Evolutionary conservation across 306 rosid species (phyloP), one percentile per base, ranked within the genome.

Genomic region (Pachyrhizus erosus): DNA sequence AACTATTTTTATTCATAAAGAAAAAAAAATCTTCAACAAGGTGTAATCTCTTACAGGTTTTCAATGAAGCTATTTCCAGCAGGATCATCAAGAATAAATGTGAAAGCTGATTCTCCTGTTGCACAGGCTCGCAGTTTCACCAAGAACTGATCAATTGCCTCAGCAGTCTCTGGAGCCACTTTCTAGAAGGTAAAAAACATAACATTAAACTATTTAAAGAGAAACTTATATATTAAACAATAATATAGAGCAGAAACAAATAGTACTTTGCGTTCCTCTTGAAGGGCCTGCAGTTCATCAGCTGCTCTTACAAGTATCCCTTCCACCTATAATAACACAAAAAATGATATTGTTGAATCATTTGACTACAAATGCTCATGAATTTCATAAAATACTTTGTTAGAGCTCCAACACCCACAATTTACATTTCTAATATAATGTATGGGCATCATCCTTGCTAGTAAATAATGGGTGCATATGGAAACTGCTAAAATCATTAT

Each of bases 11-110:
- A 17, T 58, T 42, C 24, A 58, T 17, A 39, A 68, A 27, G 9
- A 64, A 40, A 24, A 46, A 62, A 37, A 42, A 55, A 40, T 17
- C 15, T 49, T 75, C 17, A 14, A 70, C 39, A 49, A 49, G 69
- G 57, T 54, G 73, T 49, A 39, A 31, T 73, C 54, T 48, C 98
- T 96, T 92, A 96, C 99, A 64, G 97, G 76, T 96, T 96, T 92
- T 96, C 99, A 45, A 93, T 90, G 87, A 87, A 96, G 88, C 99
- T 96, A 88, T 96, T 96, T 87, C 99, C 99, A 52, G 97, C 86
- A 77, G 99, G 98, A 88, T 96, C 99, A 84, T 96, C 99, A 86
- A 96, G 84, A 84, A 91, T 46, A 83, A 96, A 88, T 43, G 86
- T 87, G 89, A 96, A 93, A n/a, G 94, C 15, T 8, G 84, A 83